Base-by-base conservation (phyloP, 306 rosid genomes). In the Mucuna pruriens region DNA sequence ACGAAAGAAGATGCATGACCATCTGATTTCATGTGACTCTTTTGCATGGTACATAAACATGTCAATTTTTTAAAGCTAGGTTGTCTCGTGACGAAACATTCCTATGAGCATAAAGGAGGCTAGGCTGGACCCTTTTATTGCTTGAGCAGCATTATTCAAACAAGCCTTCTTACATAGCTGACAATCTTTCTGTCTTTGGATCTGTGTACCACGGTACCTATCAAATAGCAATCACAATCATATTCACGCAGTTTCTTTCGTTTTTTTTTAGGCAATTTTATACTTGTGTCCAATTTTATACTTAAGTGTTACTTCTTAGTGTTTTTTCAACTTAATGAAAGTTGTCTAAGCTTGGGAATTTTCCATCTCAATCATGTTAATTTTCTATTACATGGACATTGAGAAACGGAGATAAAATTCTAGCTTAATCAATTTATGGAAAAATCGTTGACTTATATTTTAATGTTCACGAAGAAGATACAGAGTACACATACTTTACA, bases 401-500 rank as follows among this genome's bases (percentile, higher is more conserved):
- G n/a, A 74, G 25, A 81, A 54, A 38, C 51, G 54, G 23, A 17
- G 13, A 31, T 46, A 39, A 13, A 63, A 25, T 5, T 70, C 39
- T 45, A 40, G 22, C 25, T 17, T 6, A 60, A 85, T 60, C 58
- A 65, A 45, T 71, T 57, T 38, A 25, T 49, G 29, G 68, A 6
- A 74, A 81, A 52, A 52, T 36, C 44, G 15, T 70, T 7, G 26
- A 62, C 72, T 69, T 55, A 38, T 45, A 70, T 17, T 76, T 54
- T 64, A 48, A 48, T 68, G 78, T 26, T 76, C 62, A 87, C n/a
- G 70, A 75, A 80, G 70, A 75, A 80, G 72, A 85, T 67, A 81
- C 74, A 79, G 75, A 36, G 78, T 76, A 79, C 89, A 83, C 48
- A 51, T 78, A 77, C 65, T 79, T 40, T 78, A 86, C 86, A 86